Base-by-base conservation (phyloP, 495 filamentous ascomycete genomes). In the Aspergillus panamensis region DNA sequence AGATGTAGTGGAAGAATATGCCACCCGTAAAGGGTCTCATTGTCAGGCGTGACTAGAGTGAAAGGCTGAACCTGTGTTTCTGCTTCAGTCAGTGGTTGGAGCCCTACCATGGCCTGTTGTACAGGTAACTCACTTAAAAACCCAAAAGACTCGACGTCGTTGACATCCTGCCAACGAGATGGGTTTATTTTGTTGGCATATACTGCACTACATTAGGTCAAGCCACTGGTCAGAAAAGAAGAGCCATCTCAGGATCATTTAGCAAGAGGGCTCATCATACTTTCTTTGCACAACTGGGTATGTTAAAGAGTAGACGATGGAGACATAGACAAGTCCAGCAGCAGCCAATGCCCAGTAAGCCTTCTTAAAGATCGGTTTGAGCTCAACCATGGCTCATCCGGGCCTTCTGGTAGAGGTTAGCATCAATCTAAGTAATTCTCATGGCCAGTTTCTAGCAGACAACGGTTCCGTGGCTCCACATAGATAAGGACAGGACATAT, bases 111-210 rank as follows among this genome's bases (percentile, higher is more conserved):
- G 52, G 25, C 1, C 40, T 32, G 35, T 50, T 29, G 5, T 39
- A 39, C 3, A 8, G 30, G 21, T 17, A 49, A 72, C 84, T 59
- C 69, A 92, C 89, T 90, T 44, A 89, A 77, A 66, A 94, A 96
- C 0, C 91, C 91, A 76, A 91, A 95, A 37, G 82, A 73, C 62
- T 94, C 87, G 0, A 89, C 86, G 30, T 82, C 73, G 59, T 91
- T 84, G 35, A 89, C 55, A 66, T 94, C 79, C 51, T 87, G 74
- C 82, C 84, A 91, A 62, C 81, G 80, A 12, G 80, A 68, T 0
- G 87, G 85, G 59, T 91, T 83, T 55, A 93, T 53, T 42, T 85
- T 85, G 67, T 95, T 85, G 13, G 83, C 84, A 70, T 95, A 96
- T 14, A 96, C 69, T 19, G 84, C 84, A 60, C 90, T 93, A 63